Evolutionary conservation across 176 grass and related monocot species (phyloP), one percentile per base, ranked within the genome.

Genomic region (Avena insularis): DNA sequence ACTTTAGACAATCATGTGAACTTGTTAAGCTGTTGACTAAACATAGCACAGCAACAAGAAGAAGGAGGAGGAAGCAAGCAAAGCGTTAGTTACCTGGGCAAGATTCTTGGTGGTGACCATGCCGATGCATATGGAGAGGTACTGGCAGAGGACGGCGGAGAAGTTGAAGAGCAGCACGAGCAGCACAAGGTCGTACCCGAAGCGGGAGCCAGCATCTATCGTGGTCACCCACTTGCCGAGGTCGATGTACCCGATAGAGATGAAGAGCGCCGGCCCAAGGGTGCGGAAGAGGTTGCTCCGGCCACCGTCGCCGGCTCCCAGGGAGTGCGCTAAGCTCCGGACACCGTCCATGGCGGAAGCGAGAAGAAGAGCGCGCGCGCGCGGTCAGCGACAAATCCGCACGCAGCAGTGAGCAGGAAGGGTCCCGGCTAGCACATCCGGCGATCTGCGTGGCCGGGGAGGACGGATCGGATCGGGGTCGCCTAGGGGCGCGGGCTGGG

Each of bases 41-140:
- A 5, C 25, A 54, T 35, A 20, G 27, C 75, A 77, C 27, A 48
- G 71, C 70, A 19, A 33, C 49, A 56, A 54, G 8, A 19, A 29
- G 47, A 20, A 54, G 11, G 14, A 33, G 73, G 15, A 77, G 3
- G 48, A 19, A 77, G 49, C 9, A 3, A 31, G 74, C 25, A 23
- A n/a, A 36, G 50, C 20, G 75, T 9, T 31, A 31, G 50, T 57
- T 56, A 77, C 75, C 75, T 77, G 14, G 0, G 75, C 75, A 36
- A 77, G 75, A 36, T 77, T 77, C 75, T 77, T 56, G 27, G 50
- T 56, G 27, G 75, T 77, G 75, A 77, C 75, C 75, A 77, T 77
- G 75, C 75, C 75, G 75, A 77, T 77, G 75, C 75, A 77, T 33
- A 77, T 77, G 75, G 75, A 77, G 75, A 77, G 75, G 75, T 77